Evolutionary conservation across 345 rosid species (phyloP), one percentile per base, ranked within the genome.

Genomic region (Microcos paniculata): DNA sequence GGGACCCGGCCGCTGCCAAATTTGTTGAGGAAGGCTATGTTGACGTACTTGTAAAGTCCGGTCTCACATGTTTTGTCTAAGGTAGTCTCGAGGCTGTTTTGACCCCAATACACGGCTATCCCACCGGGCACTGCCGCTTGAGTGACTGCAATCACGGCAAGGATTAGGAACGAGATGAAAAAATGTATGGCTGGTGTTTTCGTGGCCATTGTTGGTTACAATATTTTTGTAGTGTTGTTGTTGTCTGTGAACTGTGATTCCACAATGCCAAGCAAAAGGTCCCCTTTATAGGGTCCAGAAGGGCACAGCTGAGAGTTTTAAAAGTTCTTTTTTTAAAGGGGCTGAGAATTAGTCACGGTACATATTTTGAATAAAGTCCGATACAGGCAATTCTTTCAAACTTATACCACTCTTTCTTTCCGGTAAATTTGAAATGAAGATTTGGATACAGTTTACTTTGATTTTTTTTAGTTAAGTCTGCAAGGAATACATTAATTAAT

Each of bases 1-100:
- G 88, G 91, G 76, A 76, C 77, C 33, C 70, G 87, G 43, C 90
- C 90, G 3, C 65, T 80, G 58, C 91, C 93, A n/a, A 86, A 89
- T 68, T 72, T 80, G 62, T 80, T 71, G 68, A 89, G 89, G 78
- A 89, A 89, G 15, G 91, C 87, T 3, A 89, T 56, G 80, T 85
- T 90, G 46, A 90, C 89, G 53, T 78, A 80, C 45, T 80, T 46
- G 57, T 84, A 86, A 45, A 70, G 74, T 6, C 87, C 85, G 2
- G 88, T 81, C 69, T 84, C 83, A 63, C 94, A 87, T 0, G 94
- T 81, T 53, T 78, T 63, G 8, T 82, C 14, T n/a, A 88, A 79
- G 35, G 82, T 82, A 9, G 89, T 87, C 80, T 90, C 90, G 56
- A 80, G 80, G 28, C 87, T 87, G 51, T 84, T 87, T 75, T 87